phyloP scores from a whole-genome alignment of 208 protist species.

The Blastocrithidia nonstop region DNA sequence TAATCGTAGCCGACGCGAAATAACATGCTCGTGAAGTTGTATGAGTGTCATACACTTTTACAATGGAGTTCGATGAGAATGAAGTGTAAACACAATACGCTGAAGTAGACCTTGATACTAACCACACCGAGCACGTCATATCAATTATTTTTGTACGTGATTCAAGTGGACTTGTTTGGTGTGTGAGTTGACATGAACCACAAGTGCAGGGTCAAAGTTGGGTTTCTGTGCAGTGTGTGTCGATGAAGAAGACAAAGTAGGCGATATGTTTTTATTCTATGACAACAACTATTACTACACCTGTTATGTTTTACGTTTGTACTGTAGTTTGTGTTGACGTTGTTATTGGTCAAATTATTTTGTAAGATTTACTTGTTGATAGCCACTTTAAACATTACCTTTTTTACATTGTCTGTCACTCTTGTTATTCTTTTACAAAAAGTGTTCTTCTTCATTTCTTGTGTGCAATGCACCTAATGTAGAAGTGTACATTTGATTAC shows the following conservation, averaged over 20 bases:
- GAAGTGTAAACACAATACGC: conserved; percentile 34
- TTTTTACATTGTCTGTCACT: no score
- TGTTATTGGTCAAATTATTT: no score
- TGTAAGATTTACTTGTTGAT: no score
- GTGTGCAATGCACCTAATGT: no score
- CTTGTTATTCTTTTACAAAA: no score
- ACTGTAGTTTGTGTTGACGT: neutral
- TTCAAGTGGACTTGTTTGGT: conserved; percentile 24
- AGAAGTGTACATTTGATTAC: no score
- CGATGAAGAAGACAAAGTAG: no score
- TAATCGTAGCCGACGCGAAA: conserved; percentile 39
- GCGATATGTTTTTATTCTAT: no score
- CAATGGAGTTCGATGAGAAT: conserved; percentile 43
- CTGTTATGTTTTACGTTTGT: neutral
- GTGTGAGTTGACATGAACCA: conserved; percentile 27
- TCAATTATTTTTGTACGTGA: conserved; percentile 20
- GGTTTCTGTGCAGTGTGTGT: no score
- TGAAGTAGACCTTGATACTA: conserved; percentile 36
- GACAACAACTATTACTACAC: neutral
- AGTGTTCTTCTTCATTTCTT: no score
- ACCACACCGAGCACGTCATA: conserved; percentile 38
- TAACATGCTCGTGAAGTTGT: conserved; percentile 41
- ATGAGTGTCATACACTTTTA: conserved; percentile 48
- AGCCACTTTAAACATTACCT: no score
- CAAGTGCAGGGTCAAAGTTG: conserved; percentile 32